These are phyloP conservation scores for Microcyclospora pomicola DNA, from an alignment of 2,329 filamentous ascomycete genomes.

Conservation along the genomic window DNA sequence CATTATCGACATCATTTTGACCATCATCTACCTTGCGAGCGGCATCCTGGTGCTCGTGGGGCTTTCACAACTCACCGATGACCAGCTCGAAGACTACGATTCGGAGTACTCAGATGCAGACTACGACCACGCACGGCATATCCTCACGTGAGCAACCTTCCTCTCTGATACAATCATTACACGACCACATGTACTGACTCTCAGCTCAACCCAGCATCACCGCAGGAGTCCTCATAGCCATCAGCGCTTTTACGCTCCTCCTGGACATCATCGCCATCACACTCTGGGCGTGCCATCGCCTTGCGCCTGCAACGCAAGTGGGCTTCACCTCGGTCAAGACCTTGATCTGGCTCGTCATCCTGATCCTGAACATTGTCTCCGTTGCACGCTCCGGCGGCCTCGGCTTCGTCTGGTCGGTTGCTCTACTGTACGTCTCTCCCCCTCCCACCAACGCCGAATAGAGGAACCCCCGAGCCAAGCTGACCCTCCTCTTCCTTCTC, in stretches of 20 bases:
- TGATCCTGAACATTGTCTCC: conserved; percentile 11
- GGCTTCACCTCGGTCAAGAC: conserved; percentile 14
- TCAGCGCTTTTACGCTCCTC: conserved; percentile 12
- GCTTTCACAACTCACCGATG: conserved; percentile 2
- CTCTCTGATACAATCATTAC: neutral
- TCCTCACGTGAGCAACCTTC: conserved; percentile 1
- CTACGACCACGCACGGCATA: neutral
- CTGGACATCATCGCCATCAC: conserved; percentile 17
- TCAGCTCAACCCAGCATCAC: conserved; percentile 9
- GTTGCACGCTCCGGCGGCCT: conserved; percentile 2
- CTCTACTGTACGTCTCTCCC: conserved; percentile 21
- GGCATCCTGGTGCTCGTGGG: neutral
- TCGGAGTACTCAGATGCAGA: neutral
- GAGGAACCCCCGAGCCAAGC: no score
- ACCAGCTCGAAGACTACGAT: neutral
- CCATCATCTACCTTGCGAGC: conserved; percentile 9
- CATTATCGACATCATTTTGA: conserved; percentile 10
- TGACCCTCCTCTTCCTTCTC: neutral
- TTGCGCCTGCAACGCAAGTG: conserved; percentile 13
- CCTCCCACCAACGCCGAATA: no score
- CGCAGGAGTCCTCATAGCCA: conserved; percentile 10
- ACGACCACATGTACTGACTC: neutral
- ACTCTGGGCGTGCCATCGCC: conserved; percentile 10
- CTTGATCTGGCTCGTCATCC: conserved; percentile 12
- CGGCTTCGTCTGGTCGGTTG: conserved; percentile 11